phyloP scores from a whole-genome alignment of 2,329 filamentous ascomycete genomes.

The Cladosporium velox region DNA sequence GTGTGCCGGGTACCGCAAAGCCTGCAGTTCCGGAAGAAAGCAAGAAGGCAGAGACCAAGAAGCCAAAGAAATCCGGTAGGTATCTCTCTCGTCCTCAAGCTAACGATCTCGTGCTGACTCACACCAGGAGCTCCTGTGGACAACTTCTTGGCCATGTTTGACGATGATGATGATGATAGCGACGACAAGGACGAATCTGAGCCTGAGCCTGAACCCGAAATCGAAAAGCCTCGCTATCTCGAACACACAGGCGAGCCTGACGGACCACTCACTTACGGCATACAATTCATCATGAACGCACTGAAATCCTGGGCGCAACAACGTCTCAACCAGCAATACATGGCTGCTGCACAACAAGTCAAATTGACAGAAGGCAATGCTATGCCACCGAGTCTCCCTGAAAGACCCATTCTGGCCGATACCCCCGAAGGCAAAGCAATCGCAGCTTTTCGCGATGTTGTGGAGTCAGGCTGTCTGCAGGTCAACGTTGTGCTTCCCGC shows the following conservation, averaged over 20 bases:
- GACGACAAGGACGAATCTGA: constrained; percentile 21
- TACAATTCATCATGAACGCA: constrained; percentile 39
- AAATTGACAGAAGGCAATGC: not conserved
- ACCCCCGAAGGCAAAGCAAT: constrained; percentile 36
- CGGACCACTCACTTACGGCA: constrained; percentile 33
- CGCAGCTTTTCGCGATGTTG: constrained; percentile 35
- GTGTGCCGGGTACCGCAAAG: constrained; percentile 24
- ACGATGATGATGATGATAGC: constrained; percentile 19
- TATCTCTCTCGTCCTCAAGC: not conserved
- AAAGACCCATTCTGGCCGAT: constrained; percentile 21
- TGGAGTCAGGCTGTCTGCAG: constrained; percentile 35
- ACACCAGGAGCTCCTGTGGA: constrained; percentile 25
- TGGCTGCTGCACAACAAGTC: constrained; percentile 25
- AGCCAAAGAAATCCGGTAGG: not conserved
- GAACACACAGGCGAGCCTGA: constrained; percentile 28
- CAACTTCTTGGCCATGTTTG: constrained; percentile 32
- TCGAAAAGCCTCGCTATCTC: constrained; percentile 23
- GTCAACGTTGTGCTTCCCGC: constrained; percentile 30
- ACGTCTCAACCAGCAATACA: constrained; percentile 28
- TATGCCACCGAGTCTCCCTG: not conserved
- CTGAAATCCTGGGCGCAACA: constrained; percentile 38
- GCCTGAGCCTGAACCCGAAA: not conserved
- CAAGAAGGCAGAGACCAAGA: not conserved
- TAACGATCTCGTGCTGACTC: not conserved
- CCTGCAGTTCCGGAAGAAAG: not conserved